phyloP scores from a whole-genome alignment of 176 grass and related monocot species.

The Metroxylon sagu region DNA sequence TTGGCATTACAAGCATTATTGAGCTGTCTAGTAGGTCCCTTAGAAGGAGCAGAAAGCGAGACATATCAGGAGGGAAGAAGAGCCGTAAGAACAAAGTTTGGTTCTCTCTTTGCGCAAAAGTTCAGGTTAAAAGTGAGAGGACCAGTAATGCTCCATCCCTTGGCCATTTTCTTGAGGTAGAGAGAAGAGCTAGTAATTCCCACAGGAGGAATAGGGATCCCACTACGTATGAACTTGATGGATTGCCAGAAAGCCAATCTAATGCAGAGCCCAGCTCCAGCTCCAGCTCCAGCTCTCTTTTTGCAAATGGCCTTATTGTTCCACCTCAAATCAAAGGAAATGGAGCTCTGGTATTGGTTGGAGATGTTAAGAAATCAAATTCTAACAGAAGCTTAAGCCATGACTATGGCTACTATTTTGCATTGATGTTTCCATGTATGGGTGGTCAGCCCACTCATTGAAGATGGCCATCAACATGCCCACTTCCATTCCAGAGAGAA shows the following conservation, averaged over 20 bases:
- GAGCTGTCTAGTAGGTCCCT: slow-evolving; percentile 10
- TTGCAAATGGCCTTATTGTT: slow-evolving; percentile 1
- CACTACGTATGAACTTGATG: background rate
- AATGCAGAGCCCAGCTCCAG: background rate
- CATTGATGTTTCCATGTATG: slow-evolving; percentile 10
- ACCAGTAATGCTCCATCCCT: slow-evolving; percentile 11
- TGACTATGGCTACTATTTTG: slow-evolving; percentile 7
- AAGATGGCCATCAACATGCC: background rate
- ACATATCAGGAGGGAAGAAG: slow-evolving; percentile 8
- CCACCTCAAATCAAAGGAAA: background rate
- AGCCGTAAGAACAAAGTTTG: background rate
- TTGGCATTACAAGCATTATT: slow-evolving; percentile 20
- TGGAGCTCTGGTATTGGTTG: background rate
- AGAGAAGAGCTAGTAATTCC: slow-evolving; percentile 8
- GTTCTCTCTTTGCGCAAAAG: slow-evolving; percentile 12
- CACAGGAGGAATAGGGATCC: background rate
- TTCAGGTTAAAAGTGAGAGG: background rate
- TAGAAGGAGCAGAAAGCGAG: background rate
- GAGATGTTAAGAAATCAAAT: background rate
- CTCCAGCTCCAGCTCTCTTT: slow-evolving; percentile 4
- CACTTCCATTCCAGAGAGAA: too few relatives aligned
- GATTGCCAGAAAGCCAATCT: background rate
- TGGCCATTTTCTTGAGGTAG: slow-evolving; percentile 13
- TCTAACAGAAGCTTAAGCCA: background rate
- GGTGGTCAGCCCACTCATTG: background rate